Percentiles rank a stretch among this genome's conserved stretches.
phyloP scores from a whole-genome alignment of 345 rosid species.

The Salix brachista region DNA sequence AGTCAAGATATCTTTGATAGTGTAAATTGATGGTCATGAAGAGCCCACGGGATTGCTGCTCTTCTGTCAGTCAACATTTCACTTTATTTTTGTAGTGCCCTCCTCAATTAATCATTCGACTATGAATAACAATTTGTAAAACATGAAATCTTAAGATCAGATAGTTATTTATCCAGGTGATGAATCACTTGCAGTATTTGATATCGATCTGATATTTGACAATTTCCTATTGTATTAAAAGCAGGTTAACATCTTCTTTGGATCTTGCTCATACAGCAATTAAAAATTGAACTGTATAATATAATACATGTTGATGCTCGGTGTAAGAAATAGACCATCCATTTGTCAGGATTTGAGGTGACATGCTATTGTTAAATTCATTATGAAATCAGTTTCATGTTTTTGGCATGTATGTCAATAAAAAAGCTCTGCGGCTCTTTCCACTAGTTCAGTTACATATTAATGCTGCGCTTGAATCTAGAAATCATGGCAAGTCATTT shows the following conservation, averaged over 20 bases:
- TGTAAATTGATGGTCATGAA: not conserved
- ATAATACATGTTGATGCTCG: too few relatives aligned
- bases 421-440: not conserved
- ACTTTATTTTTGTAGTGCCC: not conserved
- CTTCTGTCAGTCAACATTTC: not conserved
- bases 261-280: too few relatives aligned
- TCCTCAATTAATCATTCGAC: not conserved
- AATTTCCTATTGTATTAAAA: too few relatives aligned
- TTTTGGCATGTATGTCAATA: too few relatives aligned
- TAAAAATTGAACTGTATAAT: too few relatives aligned
- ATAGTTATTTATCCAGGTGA: not conserved
- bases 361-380: too few relatives aligned
- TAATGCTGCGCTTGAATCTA: not conserved
- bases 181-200: too few relatives aligned
- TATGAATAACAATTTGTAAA: not conserved
- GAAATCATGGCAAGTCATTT: not conserved
- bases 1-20: not conserved
- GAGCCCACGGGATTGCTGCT: not conserved
- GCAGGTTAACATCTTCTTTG: too few relatives aligned
- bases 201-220: too few relatives aligned
- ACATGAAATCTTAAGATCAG: not conserved
- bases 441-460: not conserved
- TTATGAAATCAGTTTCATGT: too few relatives aligned
- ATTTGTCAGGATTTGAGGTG: too few relatives aligned
- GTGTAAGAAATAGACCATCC: too few relatives aligned